phyloP scores from a whole-genome alignment of 2,329 filamentous ascomycete species.

The Fusarium verticillioides region DNA sequence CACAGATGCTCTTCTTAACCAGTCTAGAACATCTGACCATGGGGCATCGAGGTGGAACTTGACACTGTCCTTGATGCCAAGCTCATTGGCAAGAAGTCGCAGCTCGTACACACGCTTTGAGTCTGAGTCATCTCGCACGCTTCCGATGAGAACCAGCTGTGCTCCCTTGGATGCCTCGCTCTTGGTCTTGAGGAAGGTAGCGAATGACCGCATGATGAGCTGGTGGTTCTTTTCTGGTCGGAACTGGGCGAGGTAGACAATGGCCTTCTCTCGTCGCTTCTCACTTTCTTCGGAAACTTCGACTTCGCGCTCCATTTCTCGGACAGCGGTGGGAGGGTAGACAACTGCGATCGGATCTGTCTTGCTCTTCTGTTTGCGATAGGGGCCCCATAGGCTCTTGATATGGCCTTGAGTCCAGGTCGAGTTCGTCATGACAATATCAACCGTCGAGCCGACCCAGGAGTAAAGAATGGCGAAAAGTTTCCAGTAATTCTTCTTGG shows the following conservation, averaged over 20 bases:
- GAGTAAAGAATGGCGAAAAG: conserved; percentile 86
- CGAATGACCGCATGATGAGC: conserved; percentile 86
- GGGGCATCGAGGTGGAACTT: conserved; percentile 90
- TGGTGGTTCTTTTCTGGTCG: conserved; percentile 97
- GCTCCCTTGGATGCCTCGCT: conserved; percentile 64
- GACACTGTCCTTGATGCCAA: conserved; percentile 84
- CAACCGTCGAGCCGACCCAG: conserved; percentile 82
- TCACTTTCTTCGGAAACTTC: conserved; percentile 77
- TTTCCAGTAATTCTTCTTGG: conserved; percentile 87
- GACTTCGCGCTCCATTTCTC: conserved; percentile 81
- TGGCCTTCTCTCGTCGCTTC: conserved; percentile 72
- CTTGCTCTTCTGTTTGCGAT: conserved; percentile 58
- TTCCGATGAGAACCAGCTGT: conserved; percentile 86
- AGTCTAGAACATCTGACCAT: conserved; percentile 87
- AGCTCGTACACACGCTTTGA: conserved; percentile 88
- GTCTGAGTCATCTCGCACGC: conserved; percentile 86
- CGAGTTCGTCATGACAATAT: conserved; percentile 98
- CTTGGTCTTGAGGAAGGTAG: conserved; percentile 72
- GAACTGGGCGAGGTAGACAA: conserved; percentile 97
- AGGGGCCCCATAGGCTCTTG: conserved; percentile 78
- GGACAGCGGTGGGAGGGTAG: conserved; percentile 92
- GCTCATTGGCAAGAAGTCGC: conserved; percentile 84
- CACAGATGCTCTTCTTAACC: conserved; percentile 79
- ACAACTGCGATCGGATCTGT: conserved; percentile 75
- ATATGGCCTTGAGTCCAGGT: conserved; percentile 93